Evolutionary conservation across 2,329 filamentous ascomycete genomes (phyloP).

Genomic region (Calonectria hongkongensis): DNA sequence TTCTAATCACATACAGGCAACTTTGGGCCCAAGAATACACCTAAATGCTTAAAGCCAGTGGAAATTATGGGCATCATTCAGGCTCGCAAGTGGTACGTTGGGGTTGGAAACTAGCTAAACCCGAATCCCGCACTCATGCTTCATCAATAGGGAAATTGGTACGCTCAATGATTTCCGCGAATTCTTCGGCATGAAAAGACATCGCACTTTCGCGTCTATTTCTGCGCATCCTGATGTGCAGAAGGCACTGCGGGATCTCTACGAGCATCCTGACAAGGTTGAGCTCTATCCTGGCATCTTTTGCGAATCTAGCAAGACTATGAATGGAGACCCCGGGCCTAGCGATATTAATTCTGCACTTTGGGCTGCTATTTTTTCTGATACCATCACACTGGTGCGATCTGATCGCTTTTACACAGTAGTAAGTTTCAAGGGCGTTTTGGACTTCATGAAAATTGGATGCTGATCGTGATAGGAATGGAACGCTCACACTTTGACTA

Average conservation of each 20-base stretch:
- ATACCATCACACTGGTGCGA: slow-evolving; percentile 81
- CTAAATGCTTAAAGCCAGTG: slow-evolving; percentile 72
- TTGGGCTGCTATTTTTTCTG: slow-evolving; percentile 80
- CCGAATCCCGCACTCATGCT: background rate
- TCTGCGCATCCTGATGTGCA: slow-evolving; percentile 32
- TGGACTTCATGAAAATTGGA: no score
- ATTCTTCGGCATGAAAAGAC: slow-evolving; percentile 74
- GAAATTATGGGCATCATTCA: slow-evolving; percentile 78
- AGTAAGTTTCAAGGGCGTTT: slow-evolving; percentile 36
- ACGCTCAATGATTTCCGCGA: slow-evolving; percentile 79
- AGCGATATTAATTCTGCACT: slow-evolving; percentile 74
- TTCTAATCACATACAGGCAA: slow-evolving; percentile 43
- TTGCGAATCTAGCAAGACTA: slow-evolving; percentile 78
- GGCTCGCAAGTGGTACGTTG: slow-evolving; percentile 65
- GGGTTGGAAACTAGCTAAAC: no score
- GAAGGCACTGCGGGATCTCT: slow-evolving; percentile 62
- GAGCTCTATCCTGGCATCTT: slow-evolving; percentile 80
- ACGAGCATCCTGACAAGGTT: slow-evolving; percentile 76
- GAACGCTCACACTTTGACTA: slow-evolving; percentile 62
- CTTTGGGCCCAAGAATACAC: slow-evolving; percentile 73
- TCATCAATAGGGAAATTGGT: slow-evolving; percentile 67
- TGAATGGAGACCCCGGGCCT: slow-evolving; percentile 79
- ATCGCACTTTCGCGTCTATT: slow-evolving; percentile 70
- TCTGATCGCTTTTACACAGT: slow-evolving; percentile 80
- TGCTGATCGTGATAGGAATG: slow-evolving; percentile 53